Evolutionary conservation across 2,329 filamentous ascomycete species (phyloP), one percentile per base, ranked within the genome.

Genomic region (Fusarium pseudoanthophilum): DNA sequence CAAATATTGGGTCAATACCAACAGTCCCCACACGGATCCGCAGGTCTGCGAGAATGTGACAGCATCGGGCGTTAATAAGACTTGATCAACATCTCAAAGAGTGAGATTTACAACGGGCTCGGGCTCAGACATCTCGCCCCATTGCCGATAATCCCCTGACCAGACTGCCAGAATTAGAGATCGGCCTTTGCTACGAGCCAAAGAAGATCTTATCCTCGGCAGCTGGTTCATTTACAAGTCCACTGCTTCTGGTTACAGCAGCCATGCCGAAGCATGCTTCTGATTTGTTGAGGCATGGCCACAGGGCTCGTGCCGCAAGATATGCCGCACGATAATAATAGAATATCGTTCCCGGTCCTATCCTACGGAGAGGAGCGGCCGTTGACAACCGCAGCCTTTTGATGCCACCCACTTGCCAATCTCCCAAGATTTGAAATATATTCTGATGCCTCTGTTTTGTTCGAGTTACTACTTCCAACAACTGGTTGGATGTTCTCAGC

Each of bases 321-420:
- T 67, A 76, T 67, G 60, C 64, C 46, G 52, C 60, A 58, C 43
- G 74, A 67, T 72, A 76, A 69, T 71, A 76, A 69, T 76, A 76
- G 72, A 76, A 59, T 70, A 21, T 60, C 62, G 30, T 62, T 68
- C 55, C 56, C 28, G 51, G 57, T 26, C 37, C 26, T 46, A 58
- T 43, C 43, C 68, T 52, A 52, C 32, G 24, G 56, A 68, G 61
- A 43, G 21, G 39, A 34, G 52, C 21, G 15, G 45, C 30, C 39
- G 51, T 48, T 65, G 56, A 53, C 60, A 58, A 70, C 32, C 34
- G 40, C 51, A 55, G 21, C 24, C 20, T 49, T 61, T 60, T 63
- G 45, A 34, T 39, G 37, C 40, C 62, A 60, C 39, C 24, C 34
- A 43, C 36, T 32, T n/a, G 56, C 32, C 24, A 34, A 60, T 42